A percentile compares a stretch with the other conserved stretches of the same genome.
phyloP scores from a whole-genome alignment of 2,329 filamentous ascomycete species.

The Venturia asperata region DNA sequence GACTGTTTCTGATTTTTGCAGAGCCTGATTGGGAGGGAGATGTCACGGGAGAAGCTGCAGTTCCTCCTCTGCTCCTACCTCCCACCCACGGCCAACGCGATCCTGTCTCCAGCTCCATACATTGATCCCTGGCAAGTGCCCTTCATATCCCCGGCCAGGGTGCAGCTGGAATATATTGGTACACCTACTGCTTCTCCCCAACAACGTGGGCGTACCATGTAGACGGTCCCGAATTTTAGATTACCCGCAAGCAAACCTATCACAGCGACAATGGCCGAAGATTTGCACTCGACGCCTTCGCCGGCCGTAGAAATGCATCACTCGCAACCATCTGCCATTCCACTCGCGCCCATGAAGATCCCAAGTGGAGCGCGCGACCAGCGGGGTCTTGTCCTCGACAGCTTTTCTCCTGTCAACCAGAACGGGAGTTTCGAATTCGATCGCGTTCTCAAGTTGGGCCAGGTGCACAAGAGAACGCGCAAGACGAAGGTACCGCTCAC shows the following conservation, averaged over 20 bases:
- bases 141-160: neutral
- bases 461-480: conserved; percentile 78
- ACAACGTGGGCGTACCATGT: conserved; percentile 2
- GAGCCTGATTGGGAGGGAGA: neutral
- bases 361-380: neutral
- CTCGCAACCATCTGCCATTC: neutral
- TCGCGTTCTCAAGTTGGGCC: conserved; percentile 82
- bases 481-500: conserved; percentile 72
- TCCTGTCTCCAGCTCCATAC: neutral
- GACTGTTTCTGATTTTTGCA: neutral
- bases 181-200: neutral
- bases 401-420: conserved; percentile 81
- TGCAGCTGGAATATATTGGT: neutral
- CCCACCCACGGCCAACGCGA: neutral
- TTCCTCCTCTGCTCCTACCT: neutral
- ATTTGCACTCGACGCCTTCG: neutral
- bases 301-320: neutral
- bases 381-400: conserved; percentile 35
- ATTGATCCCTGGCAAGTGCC: conserved; percentile 3
- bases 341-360: conserved; percentile 7
- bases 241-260: neutral
- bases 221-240: neutral
- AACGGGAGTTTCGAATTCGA: conserved; percentile 96
- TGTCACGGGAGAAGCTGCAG: neutral
- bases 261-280: neutral